Evolutionary conservation across 106 monocot genomes (phyloP), one percentile per base, ranked within the genome.

Genomic region (Vanilla planifolia): DNA sequence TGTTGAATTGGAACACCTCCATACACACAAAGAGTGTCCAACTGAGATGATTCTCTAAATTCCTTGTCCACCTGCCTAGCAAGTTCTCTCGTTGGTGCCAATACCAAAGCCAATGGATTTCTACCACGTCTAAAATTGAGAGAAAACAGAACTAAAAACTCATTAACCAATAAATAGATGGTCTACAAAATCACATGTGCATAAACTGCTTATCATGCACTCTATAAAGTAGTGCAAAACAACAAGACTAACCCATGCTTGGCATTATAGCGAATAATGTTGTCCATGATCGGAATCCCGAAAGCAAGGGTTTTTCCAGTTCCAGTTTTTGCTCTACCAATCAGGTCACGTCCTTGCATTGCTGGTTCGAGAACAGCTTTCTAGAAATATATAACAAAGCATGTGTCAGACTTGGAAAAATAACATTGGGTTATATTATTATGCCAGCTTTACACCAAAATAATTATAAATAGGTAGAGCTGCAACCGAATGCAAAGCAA

Each of bases 261-360:
- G 4, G 55, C 65, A 59, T 98, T 83, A 46, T 65, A 79, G 22
- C 72, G 60, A 11, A 88, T 73, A 57, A 98, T 98, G 55, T 71
- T 98, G 69, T 98, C 90, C 69, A 98, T 82, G 15, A 98, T 91
- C 2, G 96, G 96, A 68, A 98, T 91, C 28, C 84, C 96, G 88
- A 98, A 98, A 64, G 96, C 96, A 59, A 98, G 84, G 44, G 96
- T 98, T 56, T 98, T 98, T 34, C 96, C 96, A 1, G 96, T 98
- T 26, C 96, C 96, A 24, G 96, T 98, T 73, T 68, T 87, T 37
- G 96, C 96, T 44, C 96, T 80, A 32, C 96, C 96, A 73, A 91
- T 85, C 87, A 98, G 81, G 59, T 98, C 96, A 42, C 77, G 77
- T 30, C 96, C 96, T 75, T 91, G 81, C 91, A 91, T 98, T 68